Percentiles rank a stretch among this genome's conserved stretches.
Evolutionary conservation across 73 alveolate genomes (phyloP).

Genomic region (Paramecium sexaurelia): DNA sequence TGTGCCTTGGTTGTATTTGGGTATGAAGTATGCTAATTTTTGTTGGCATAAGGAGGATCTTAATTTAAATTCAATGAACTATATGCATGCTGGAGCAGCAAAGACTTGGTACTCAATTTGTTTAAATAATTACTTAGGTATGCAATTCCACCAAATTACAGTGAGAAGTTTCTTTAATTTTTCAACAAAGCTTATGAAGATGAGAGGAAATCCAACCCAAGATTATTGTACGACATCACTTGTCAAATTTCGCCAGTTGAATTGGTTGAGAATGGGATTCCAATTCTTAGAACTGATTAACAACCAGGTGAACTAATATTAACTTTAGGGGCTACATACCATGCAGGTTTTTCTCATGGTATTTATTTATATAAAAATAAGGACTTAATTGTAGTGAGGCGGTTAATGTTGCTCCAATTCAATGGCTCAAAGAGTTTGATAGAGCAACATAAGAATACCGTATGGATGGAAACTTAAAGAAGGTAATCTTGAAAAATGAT

Average conservation of each 20-base stretch:
- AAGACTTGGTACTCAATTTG: constrained; percentile 76
- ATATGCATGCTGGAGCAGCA: constrained; percentile 85
- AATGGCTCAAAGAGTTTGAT: constrained; percentile 75
- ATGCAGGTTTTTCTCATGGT: constrained; percentile 86
- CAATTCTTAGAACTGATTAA: constrained; percentile 77
- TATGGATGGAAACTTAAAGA: constrained; percentile 54
- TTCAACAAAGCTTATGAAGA: constrained; percentile 70
- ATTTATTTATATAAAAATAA: neutral
- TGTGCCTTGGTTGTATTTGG: constrained; percentile 85
- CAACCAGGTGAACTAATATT: constrained; percentile 86
- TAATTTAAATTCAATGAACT: constrained; percentile 80
- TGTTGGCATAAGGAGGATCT: constrained; percentile 90
- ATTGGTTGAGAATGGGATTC: constrained; percentile 69
- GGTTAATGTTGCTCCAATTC: constrained; percentile 76
- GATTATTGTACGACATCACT: constrained; percentile 74
- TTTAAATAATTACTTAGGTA: constrained; percentile 56
- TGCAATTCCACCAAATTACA: constrained; percentile 78
- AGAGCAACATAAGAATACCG: constrained; percentile 56
- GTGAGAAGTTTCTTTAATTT: constrained; percentile 75
- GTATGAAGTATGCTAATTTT: constrained; percentile 83
- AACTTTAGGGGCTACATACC: constrained; percentile 83
- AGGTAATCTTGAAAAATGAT: neutral
- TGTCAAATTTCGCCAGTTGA: constrained; percentile 81
- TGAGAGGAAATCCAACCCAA: constrained; percentile 76
- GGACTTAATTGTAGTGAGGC: constrained; percentile 89